Conservation (phyloP, 495 filamentous ascomycete species). For the Parmelia sp. region DNA sequence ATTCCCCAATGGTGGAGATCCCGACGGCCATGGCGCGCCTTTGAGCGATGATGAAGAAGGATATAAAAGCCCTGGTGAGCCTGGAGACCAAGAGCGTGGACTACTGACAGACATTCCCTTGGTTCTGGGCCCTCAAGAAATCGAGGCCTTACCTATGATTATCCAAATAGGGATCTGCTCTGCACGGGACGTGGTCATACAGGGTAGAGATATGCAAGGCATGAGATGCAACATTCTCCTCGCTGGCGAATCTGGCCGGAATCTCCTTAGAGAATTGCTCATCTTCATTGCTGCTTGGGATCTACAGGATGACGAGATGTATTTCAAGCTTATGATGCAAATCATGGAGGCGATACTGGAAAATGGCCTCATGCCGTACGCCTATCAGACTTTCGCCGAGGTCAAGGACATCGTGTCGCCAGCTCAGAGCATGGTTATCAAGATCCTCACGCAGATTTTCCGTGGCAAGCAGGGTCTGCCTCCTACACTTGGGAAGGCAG, state of each 20-base stretch:
- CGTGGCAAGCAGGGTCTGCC: conserved; percentile 57
- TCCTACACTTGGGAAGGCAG: conserved; percentile 41
- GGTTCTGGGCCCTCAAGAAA: conserved; percentile 85
- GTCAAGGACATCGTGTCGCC: conserved; percentile 94
- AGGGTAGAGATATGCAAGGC: conserved; percentile 70
- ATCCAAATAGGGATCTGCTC: conserved; percentile 83
- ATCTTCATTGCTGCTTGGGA: conserved; percentile 98
- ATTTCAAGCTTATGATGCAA: conserved; percentile 91
- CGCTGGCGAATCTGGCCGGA: conserved; percentile 77
- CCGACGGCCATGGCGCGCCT: conserved; percentile 41
- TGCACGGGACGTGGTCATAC: conserved; percentile 37
- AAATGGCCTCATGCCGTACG: conserved; percentile 79
- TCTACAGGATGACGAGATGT: conserved; percentile 79
- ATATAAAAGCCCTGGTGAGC: conserved; percentile 58
- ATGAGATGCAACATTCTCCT: conserved; percentile 82
- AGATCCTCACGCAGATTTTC: conserved; percentile 84
- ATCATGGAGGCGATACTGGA: conserved; percentile 88
- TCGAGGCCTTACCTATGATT: conserved; percentile 91
- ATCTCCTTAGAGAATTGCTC: conserved; percentile 78
- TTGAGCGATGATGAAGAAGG: conserved; percentile 74
- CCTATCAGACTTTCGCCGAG: conserved; percentile 83
- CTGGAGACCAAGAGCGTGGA: conserved; percentile 78
- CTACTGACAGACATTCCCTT: conserved; percentile 89
- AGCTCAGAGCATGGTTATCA: conserved; percentile 84
- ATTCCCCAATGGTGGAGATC: conserved; percentile 47